These are phyloP conservation scores for Hanseniaspora mollemarum DNA, from an alignment of 805 yeast species.

Conservation along the genomic window DNA sequence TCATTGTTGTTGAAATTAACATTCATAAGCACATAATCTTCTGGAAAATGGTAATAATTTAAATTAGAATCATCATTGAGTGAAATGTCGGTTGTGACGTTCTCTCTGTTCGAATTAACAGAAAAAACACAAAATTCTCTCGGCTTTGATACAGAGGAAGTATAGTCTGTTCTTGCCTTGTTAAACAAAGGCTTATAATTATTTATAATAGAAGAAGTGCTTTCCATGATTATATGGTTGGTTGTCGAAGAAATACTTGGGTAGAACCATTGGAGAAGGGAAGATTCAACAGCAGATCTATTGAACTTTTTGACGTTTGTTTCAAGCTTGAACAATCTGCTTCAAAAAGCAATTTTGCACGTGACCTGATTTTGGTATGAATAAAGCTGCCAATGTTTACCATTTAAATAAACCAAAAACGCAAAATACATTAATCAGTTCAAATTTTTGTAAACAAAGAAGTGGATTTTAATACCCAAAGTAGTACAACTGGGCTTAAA, in stretches of 20 bases:
- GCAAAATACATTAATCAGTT: too few relatives aligned
- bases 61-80: slow-evolving; percentile 43
- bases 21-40: slow-evolving; percentile 47
- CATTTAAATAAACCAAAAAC: too few relatives aligned
- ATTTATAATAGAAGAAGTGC: background rate
- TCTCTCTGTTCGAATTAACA: slow-evolving; percentile 30
- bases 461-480: too few relatives aligned
- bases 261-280: too few relatives aligned
- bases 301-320: background rate
- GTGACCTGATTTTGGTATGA: too few relatives aligned
- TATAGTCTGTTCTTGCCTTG: slow-evolving; percentile 39
- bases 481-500: too few relatives aligned
- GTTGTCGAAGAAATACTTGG: too few relatives aligned
- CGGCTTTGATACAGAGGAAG: slow-evolving; percentile 73
- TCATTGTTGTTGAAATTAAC: slow-evolving; percentile 42
- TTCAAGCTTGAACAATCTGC: too few relatives aligned
- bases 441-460: too few relatives aligned
- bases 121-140: slow-evolving; percentile 65
- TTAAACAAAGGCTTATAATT: slow-evolving; percentile 23
- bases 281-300: too few relatives aligned
- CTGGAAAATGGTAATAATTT: slow-evolving; percentile 73
- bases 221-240: background rate
- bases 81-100: slow-evolving; percentile 25
- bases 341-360: too few relatives aligned
- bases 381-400: too few relatives aligned